Percentiles rank a stretch among this genome's conserved stretches.
Evolutionary conservation across 2,329 filamentous ascomycete genomes (phyloP).

Genomic region (Ophiocordyceps unilateralis): DNA sequence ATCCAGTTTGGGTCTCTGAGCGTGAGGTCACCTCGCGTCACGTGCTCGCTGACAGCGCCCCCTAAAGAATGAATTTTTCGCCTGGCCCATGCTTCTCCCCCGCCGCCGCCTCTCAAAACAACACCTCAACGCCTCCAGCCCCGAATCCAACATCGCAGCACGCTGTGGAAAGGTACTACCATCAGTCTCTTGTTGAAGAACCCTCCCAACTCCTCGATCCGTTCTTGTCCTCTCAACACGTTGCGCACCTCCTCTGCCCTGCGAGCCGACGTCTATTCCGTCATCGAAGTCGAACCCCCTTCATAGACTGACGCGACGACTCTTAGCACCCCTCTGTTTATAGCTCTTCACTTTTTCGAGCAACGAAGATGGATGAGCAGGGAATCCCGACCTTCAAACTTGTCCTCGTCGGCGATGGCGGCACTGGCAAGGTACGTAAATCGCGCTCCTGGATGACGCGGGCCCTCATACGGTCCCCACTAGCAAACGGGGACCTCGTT

Average conservation of each 20-base stretch:
- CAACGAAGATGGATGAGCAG: conserved; percentile 42
- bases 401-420: conserved; percentile 96
- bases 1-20: too few species aligned
- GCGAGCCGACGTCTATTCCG: background rate
- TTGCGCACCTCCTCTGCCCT: conserved; percentile 5
- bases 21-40: conserved; percentile 9
- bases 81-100: conserved; percentile 17
- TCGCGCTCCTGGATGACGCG: conserved; percentile 2
- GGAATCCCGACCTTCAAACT: conserved; percentile 88
- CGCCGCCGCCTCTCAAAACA: conserved; percentile 25
- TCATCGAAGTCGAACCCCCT: background rate
- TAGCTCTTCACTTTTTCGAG: conserved; percentile 11
- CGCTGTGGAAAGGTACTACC: background rate
- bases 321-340: conserved; percentile 22
- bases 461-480: background rate
- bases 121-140: conserved; percentile 2
- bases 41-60: conserved; percentile 14
- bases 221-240: too few species aligned
- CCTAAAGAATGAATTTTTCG: conserved; percentile 26
- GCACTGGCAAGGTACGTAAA: conserved; percentile 79
- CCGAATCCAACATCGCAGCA: background rate
- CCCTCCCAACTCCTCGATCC: too few species aligned
- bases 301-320: conserved; percentile 14
- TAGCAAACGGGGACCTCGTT: background rate
- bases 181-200: too few species aligned